A percentile compares a stretch with the other conserved stretches of the same genome.
These are phyloP conservation scores for Chlamydomonas eustigma DNA, from an alignment of 139 green algal species.

Conservation along the genomic window DNA sequence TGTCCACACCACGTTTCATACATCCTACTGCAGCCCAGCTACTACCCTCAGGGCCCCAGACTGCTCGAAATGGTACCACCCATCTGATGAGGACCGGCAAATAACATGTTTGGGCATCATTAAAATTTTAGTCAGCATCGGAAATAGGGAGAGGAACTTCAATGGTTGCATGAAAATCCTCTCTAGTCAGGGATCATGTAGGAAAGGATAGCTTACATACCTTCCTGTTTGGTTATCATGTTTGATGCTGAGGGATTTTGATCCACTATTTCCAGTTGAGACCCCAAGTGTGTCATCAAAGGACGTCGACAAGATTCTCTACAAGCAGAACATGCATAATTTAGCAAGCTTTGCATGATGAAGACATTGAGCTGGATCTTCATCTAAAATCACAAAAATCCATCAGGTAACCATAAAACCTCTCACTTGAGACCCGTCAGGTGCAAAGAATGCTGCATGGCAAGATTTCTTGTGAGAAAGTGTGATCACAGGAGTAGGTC, in stretches of 20 bases:
- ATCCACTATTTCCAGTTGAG: constrained; percentile 15
- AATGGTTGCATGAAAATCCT: too few relatives aligned
- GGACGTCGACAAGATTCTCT: constrained; percentile 51
- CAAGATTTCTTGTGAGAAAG: constrained; percentile 49
- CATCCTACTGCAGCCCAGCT: constrained; percentile 30
- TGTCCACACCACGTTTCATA: constrained; percentile 26
- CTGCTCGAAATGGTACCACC: constrained; percentile 32
- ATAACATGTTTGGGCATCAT: neutral
- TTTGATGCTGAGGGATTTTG: constrained; percentile 17
- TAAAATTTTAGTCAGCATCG: too few relatives aligned
- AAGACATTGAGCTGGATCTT: too few relatives aligned
- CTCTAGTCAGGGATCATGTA: too few relatives aligned
- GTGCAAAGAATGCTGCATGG: constrained; percentile 60
- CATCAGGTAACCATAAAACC: too few relatives aligned
- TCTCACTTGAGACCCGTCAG: constrained; percentile 43
- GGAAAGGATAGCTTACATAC: too few relatives aligned
- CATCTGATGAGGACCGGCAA: constrained; percentile 26
- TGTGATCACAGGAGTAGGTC: constrained; percentile 24
- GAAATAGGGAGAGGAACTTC: too few relatives aligned
- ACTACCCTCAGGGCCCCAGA: constrained; percentile 25
- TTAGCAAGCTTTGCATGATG: neutral
- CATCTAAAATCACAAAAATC: too few relatives aligned
- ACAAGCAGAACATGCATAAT: neutral
- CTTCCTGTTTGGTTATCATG: constrained; percentile 51
- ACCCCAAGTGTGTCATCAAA: constrained; percentile 68